Evolutionary conservation across 495 filamentous ascomycete genomes (phyloP).

Genomic region (Tricharina praecox): DNA sequence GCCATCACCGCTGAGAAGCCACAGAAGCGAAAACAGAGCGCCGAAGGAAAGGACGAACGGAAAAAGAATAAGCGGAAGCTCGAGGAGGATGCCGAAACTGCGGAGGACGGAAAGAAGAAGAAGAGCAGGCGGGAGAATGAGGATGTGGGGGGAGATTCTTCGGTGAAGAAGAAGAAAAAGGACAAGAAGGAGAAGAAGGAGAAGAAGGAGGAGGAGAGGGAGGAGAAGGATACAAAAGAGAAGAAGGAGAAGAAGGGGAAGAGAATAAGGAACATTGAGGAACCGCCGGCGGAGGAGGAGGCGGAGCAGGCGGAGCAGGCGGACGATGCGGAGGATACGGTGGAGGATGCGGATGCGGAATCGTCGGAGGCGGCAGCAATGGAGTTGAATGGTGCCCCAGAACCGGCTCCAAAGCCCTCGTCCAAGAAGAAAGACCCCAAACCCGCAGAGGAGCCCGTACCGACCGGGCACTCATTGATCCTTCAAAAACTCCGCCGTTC

Average conservation of each 20-base stretch:
- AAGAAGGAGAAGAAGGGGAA: slow-evolving; percentile 7
- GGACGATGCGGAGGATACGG: too few species aligned
- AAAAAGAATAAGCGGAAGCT: slow-evolving; percentile 13
- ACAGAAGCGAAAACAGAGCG: too few species aligned
- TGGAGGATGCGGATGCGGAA: neutral
- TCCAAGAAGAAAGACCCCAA: neutral
- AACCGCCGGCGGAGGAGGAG: slow-evolving; percentile 8
- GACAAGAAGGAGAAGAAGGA: slow-evolving; percentile 14
- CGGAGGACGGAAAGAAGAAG: slow-evolving; percentile 6
- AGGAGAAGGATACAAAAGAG: slow-evolving; percentile 18
- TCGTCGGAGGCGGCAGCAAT: too few species aligned
- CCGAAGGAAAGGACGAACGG: too few species aligned
- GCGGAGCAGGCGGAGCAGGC: too few species aligned
- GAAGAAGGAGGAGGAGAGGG: slow-evolving; percentile 20
- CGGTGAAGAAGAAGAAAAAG: slow-evolving; percentile 20
- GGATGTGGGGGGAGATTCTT: slow-evolving; percentile 31
- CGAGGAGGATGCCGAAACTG: neutral
- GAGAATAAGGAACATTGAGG: slow-evolving; percentile 4
- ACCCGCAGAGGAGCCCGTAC: neutral
- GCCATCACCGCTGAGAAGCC: too few species aligned
- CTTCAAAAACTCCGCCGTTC: slow-evolving; percentile 21
- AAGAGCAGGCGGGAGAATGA: slow-evolving; percentile 15
- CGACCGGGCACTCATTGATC: slow-evolving; percentile 20
- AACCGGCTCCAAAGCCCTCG: neutral
- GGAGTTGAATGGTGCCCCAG: too few species aligned